Evolutionary conservation across 495 filamentous ascomycete species (phyloP).

Genomic region (Talaromyces nanjingensis): DNA sequence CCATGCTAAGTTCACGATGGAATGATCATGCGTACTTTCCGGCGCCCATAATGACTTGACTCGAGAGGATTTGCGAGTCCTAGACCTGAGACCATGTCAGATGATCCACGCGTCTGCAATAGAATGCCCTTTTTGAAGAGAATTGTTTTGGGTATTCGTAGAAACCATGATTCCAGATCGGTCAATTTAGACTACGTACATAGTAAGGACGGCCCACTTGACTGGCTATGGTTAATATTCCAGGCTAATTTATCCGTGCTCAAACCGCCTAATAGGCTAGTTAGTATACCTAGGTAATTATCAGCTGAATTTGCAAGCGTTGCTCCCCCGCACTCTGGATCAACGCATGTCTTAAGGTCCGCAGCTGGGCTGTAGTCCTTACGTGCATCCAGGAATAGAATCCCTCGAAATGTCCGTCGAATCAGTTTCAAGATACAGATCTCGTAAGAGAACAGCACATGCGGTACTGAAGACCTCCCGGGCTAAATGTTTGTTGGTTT

Average conservation of each 20-base stretch:
- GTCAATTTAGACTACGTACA: neutral
- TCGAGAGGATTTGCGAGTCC: no score
- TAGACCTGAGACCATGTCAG: no score
- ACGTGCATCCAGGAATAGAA: neutral
- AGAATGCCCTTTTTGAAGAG: no score
- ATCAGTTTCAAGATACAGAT: neutral
- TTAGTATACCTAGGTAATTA: neutral
- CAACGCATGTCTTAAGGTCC: neutral
- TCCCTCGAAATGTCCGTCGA: neutral
- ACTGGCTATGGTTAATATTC: neutral
- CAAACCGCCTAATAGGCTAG: neutral
- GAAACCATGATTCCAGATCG: neutral
- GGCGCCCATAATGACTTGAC: no score
- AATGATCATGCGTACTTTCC: no score
- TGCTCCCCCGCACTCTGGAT: neutral
- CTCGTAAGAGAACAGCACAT: constrained; percentile 4
- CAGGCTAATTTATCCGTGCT: neutral
- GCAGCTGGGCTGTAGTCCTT: neutral
- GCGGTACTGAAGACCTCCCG: neutral
- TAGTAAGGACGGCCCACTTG: neutral
- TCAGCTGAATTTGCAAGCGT: neutral
- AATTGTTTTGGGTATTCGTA: no score
- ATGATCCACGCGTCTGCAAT: no score
- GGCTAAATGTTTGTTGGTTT: neutral
- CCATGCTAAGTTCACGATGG: no score